Evolutionary conservation across 805 yeast genomes (phyloP).

Genomic region (Metahyphopichia silvanorum): DNA sequence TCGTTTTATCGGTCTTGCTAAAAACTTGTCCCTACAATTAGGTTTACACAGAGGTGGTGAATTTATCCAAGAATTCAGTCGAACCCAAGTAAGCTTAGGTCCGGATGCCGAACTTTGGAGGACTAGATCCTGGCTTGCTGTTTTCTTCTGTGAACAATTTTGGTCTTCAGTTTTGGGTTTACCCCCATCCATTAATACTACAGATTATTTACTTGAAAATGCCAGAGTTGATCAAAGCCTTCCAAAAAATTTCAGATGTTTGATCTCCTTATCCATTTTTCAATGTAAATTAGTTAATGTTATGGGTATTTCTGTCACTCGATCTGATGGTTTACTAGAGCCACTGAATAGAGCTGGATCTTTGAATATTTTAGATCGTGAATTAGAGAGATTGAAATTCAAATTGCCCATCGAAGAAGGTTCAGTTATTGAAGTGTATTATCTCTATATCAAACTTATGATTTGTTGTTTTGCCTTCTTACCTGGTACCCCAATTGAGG

Average conservation of each 20-base stretch:
- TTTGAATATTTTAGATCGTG: constrained; percentile 72
- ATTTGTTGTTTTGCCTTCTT: constrained; percentile 86
- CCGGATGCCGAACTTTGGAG: constrained; percentile 94
- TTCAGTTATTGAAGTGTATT: constrained; percentile 71
- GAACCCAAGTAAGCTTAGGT: constrained; percentile 79
- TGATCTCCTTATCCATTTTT: constrained; percentile 72
- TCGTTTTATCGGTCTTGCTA: constrained; percentile 84
- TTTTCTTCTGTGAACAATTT: constrained; percentile 83
- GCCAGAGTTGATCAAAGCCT: constrained; percentile 65
- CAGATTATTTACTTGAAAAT: constrained; percentile 74
- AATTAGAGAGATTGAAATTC: constrained; percentile 67
- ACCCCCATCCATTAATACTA: constrained; percentile 79
- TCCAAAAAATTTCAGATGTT: constrained; percentile 68
- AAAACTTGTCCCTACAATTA: constrained; percentile 75
- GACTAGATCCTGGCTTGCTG: constrained; percentile 88
- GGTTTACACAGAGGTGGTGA: constrained; percentile 87
- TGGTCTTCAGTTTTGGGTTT: constrained; percentile 87
- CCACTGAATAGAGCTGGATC: constrained; percentile 81
- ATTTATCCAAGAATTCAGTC: constrained; percentile 83
- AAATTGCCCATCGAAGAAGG: constrained; percentile 63
- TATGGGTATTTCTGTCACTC: constrained; percentile 81
- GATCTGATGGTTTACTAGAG: constrained; percentile 87
- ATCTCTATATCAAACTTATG: constrained; percentile 73
- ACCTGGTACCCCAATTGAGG: constrained; percentile 86
- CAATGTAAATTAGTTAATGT: constrained; percentile 80